Evolutionary conservation across 306 rosid species (phyloP).

Genomic region (Glycine tomentella): DNA sequence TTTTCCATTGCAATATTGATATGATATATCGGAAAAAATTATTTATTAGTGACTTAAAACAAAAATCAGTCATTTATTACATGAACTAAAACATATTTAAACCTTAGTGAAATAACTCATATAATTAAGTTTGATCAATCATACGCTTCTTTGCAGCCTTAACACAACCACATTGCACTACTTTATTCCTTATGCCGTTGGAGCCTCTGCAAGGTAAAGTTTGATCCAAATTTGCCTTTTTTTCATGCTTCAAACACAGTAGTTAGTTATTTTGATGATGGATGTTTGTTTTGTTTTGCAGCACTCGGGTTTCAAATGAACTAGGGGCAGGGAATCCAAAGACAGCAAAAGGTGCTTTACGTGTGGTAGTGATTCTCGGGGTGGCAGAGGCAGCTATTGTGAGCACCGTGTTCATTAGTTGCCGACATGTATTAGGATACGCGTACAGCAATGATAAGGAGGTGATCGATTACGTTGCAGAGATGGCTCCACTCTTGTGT

Average conservation of each 20-base stretch:
- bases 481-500: constrained; percentile 66
- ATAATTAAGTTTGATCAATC: constrained; percentile 38
- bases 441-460: constrained; percentile 66
- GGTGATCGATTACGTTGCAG: constrained; percentile 55
- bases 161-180: constrained; percentile 54
- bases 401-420: constrained; percentile 52
- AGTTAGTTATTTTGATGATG: no score
- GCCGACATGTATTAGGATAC: constrained; percentile 55
- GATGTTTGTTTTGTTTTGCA: constrained; percentile 14
- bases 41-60: no score
- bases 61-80: no score
- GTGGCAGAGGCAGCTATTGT: constrained; percentile 53
- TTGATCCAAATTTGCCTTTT: no score
- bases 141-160: constrained; percentile 50
- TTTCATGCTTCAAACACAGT: no score
- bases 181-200: constrained; percentile 56
- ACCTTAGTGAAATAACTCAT: no score
- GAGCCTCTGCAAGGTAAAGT: constrained; percentile 60
- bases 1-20: no score
- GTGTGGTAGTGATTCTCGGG: constrained; percentile 54
- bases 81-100: no score
- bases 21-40: no score
- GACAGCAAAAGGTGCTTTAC: constrained; percentile 56
- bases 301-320: constrained; percentile 78
- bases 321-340: constrained; percentile 70